Evolutionary conservation across 106 monocot species (phyloP).

Genomic region (Allium fistulosum): DNA sequence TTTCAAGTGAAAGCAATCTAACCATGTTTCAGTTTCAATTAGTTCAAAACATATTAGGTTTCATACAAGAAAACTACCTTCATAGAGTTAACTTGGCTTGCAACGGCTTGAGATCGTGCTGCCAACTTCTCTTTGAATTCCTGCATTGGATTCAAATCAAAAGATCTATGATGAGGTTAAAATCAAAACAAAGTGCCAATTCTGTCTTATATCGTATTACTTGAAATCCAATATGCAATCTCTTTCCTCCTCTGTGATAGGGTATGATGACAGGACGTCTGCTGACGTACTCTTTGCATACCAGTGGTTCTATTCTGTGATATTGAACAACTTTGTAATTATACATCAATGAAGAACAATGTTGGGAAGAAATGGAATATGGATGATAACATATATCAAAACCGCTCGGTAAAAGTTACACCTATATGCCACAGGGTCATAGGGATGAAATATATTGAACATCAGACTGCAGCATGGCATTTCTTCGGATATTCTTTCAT

Average conservation of each 20-base stretch:
- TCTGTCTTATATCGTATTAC: constrained; percentile 20
- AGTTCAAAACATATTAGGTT: neutral
- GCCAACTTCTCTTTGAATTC: constrained; percentile 77
- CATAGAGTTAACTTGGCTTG: constrained; percentile 39
- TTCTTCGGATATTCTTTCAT: constrained; percentile 75
- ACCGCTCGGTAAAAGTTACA: constrained; percentile 4
- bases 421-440: constrained; percentile 99
- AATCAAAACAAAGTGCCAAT: neutral
- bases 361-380: too few relatives aligned
- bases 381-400: too few relatives aligned
- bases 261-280: constrained; percentile 88
- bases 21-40: neutral
- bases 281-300: constrained; percentile 76
- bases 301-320: constrained; percentile 95
- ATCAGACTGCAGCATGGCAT: constrained; percentile 86
- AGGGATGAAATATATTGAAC: constrained; percentile 99
- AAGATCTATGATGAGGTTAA: constrained; percentile 1
- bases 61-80: constrained; percentile 23
- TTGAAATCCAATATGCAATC: constrained; percentile 92
- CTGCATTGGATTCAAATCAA: constrained; percentile 28
- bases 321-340: too few relatives aligned
- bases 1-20: neutral
- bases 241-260: constrained; percentile 91
- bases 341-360: too few relatives aligned
- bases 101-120: constrained; percentile 36